Base-by-base conservation (phyloP, 2,329 filamentous ascomycete genomes). In the Fusarium sp. region DNA sequence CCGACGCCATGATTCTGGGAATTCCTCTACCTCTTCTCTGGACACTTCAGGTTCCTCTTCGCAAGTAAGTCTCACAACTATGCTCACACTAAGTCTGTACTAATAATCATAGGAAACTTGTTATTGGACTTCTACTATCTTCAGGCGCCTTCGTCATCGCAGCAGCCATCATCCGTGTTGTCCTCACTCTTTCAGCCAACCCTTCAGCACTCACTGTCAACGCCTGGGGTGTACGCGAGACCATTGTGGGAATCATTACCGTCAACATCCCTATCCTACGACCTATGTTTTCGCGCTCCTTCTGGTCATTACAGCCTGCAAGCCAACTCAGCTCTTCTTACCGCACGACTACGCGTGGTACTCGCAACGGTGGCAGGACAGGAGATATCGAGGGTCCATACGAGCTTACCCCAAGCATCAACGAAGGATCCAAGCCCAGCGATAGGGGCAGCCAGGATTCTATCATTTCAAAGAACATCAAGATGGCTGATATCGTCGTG, bases 191-290 rank as follows among this genome's bases (percentile, higher is more conserved):
- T 1, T 67, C 72, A 7, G 61, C 70, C 5, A 71, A 69, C 7
- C 63, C 70, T 13, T 74, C 70, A 1, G 72, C 71, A 2, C 62
- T 73, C 1, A 74, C 71, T 0, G 63, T 76, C 34, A 77, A 74
- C 61, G 43, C 53, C 40, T 76, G 72, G 74, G 73, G 73, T 2
- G 73, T 77, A 6, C 73, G 74, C 1, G 74, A 76, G 24, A 77
- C 72, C 57, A 79, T 82, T 44, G 78, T 81, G 36, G 79, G 77
- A 17, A 78, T 82, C 26, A 76, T 82, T 36, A 76, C 78, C 15
- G 78, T 81, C 58, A 81, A 80, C 53, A 64, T 74, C 0, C 69
- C 71, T 0, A 60, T 72, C 3, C 48, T 73, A 0, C 40, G 69
- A 24, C 63, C 63, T 0, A 28, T 72, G 1, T 73, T 73, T n/a